Base-by-base conservation (phyloP, 495 filamentous ascomycete species). In the Penicillium turbatum region DNA sequence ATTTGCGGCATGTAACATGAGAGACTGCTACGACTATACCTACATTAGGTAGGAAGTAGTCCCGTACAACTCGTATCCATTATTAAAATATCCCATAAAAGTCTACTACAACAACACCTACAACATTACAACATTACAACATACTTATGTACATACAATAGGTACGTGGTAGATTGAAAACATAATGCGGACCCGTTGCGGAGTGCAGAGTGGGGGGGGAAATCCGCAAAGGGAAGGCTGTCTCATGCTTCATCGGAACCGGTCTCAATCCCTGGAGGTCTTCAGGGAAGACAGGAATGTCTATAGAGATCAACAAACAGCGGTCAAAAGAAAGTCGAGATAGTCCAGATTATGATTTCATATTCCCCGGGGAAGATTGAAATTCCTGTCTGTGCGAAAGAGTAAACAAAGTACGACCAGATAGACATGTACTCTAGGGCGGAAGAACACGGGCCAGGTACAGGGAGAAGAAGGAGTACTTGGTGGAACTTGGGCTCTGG, bases 311-410 rank as follows among this genome's bases (percentile, higher is more conserved):
- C 4, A 4, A 24, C 21, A 46, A 46, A 34, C 16, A 6, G 45
- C 45, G 45, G 45, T 48, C 45, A 48, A 48, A 44, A 44, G 24
- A 16, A 29, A 29, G n/a, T 16, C 19, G n/a, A 10, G 26, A 6
- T 43, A 43, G 13, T 15, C 24, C 41, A 43, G n/a, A 30, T 29
- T 10, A 29, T 48, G 32, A 48, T 48, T 48, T 48, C 45, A 48
- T 35, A 29, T 43, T 3, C 9, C 6, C n/a, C n/a, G n/a, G n/a
- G n/a, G 39, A 13, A 21, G 15, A 41, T 21, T 15, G 37, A 6
- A 35, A 35, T 35, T 35, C 10, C 2, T 31, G 32, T n/a, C 32
- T 13, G 9, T n/a, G 32, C 6, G 32, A 35, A 13, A 13, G 9
- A 38, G 7, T n/a, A n/a, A 38, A 38, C n/a, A 16, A 6, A 9